Conservation (phyloP, 148 eudicot species). For the Spergularia bocconei region DNA sequence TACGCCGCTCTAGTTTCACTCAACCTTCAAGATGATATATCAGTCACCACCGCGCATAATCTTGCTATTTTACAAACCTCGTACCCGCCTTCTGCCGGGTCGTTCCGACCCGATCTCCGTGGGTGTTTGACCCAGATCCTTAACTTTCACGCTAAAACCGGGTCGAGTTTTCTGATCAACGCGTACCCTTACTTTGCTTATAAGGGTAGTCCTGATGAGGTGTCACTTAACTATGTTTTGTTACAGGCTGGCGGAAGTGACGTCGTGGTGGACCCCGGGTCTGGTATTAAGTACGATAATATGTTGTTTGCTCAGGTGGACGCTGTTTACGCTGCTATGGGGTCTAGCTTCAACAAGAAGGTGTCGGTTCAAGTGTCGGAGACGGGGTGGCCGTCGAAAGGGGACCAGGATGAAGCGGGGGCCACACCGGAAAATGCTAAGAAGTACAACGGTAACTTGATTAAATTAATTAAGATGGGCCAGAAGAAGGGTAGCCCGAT, state of each 20-base stretch:
- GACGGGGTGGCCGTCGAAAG: conserved; percentile 97
- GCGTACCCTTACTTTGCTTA: conserved; percentile 91
- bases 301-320: conserved; percentile 94
- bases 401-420: conserved; percentile 72
- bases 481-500: conserved; percentile 68
- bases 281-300: conserved; percentile 66
- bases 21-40: conserved; percentile 44
- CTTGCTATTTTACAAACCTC: conserved; percentile 59
- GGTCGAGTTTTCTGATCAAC: conserved; percentile 73
- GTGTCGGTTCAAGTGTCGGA: conserved; percentile 70
- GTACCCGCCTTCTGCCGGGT: conserved; percentile 76
- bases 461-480: conserved; percentile 39
- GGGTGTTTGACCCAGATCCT: conserved; percentile 48
- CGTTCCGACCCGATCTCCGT: conserved; percentile 50
- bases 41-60: conserved; percentile 75
- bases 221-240: conserved; percentile 61
- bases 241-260: conserved; percentile 43
- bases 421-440: conserved; percentile 78
- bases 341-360: conserved; percentile 40
- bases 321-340: conserved; percentile 69
- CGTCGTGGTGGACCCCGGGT: conserved; percentile 50
- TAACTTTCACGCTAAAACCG: conserved; percentile 54
- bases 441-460: conserved; percentile 73
- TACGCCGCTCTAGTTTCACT: conserved; percentile 47
- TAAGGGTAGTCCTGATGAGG: conserved; percentile 60